These are phyloP conservation scores for Tetracladium setigerum DNA, from an alignment of 495 filamentous ascomycete genomes.

Conservation along the genomic window DNA sequence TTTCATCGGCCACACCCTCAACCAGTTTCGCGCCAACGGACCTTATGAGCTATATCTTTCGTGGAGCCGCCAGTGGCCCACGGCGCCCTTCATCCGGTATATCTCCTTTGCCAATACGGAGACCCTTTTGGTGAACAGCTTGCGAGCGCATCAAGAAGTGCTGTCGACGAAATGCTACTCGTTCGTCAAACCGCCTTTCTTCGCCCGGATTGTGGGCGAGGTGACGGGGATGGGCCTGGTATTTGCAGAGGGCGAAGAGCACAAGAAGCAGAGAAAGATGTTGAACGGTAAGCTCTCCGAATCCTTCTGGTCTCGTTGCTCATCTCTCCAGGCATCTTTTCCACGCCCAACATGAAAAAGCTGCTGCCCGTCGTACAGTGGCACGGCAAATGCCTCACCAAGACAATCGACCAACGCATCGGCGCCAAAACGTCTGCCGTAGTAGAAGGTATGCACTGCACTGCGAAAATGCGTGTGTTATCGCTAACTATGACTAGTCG, in stretches of 20 bases:
- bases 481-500: too few species aligned
- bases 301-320: too few species aligned
- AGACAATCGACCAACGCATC: too few species aligned
- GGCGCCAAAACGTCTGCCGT: too few species aligned
- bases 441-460: too few species aligned
- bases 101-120: constrained; percentile 26
- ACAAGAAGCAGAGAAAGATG: constrained; percentile 24
- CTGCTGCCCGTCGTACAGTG: too few species aligned
- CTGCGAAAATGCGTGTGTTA: too few species aligned
- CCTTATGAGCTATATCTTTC: constrained; percentile 11
- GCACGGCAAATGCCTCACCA: too few species aligned
- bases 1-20: neutral
- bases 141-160: constrained; percentile 27
- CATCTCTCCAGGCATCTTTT: too few species aligned
- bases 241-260: constrained; percentile 26
- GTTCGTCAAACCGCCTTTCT: constrained; percentile 29
- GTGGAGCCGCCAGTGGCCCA: constrained; percentile 27
- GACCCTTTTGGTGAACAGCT: constrained; percentile 27
- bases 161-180: constrained; percentile 27
- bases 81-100: constrained; percentile 31
- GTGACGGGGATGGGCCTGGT: constrained; percentile 26
- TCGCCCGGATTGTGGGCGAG: constrained; percentile 23
- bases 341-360: too few species aligned
- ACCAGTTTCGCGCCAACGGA: neutral
- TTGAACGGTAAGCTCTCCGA: too few species aligned